Evolutionary conservation across 345 rosid species (phyloP), one percentile per base, ranked within the genome.

Genomic region (Mangifera indica): DNA sequence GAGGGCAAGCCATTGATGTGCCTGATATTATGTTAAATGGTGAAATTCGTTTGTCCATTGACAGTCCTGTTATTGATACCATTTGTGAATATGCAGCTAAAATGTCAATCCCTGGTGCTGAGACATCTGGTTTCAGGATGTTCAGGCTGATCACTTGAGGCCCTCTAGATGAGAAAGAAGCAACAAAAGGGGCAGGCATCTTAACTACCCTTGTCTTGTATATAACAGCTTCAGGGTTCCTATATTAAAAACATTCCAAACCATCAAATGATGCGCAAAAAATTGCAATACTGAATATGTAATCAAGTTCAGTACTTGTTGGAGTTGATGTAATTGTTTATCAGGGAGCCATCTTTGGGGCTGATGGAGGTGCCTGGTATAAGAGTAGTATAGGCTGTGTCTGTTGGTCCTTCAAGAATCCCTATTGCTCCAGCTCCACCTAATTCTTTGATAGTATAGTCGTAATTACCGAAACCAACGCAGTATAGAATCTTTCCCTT

Each of bases 1-100:
- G 97, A 58, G 98, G 98, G 78, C 90, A 90, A 69, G 98, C 82
- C 95, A 92, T 90, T 29, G 98, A 92, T 59, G 97, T 94, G 71
- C 97, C 97, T 0, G 98, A 94, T 59, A 89, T 21, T 48, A 94
- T 81, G 79, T 83, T 80, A 81, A 81, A 94, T 0, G 67, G 48
- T 2, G 81, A 45, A 25, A 69, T 60, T 20, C 93, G 81, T 7
- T 44, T 62, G 80, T 91, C 98, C 6, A 8, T 17, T 5, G 83
- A 8, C 21, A 73, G 68, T 20, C 76, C 91, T 0, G 91, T 85
- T 48, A 87, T 9, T 0, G 95, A 67, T 24, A 72, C 65, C 62
- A 89, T 73, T 55, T 78, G 72, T 1, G 97, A 74, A 86, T 79
- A 85, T n/a, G 86, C 96, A 3, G 93, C 98, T 11, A 94, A 77